Percentiles rank a stretch among this genome's conserved stretches.
Conservation (phyloP, 192 early-diverging fungal species). For the Paraglomus brasilianum region DNA sequence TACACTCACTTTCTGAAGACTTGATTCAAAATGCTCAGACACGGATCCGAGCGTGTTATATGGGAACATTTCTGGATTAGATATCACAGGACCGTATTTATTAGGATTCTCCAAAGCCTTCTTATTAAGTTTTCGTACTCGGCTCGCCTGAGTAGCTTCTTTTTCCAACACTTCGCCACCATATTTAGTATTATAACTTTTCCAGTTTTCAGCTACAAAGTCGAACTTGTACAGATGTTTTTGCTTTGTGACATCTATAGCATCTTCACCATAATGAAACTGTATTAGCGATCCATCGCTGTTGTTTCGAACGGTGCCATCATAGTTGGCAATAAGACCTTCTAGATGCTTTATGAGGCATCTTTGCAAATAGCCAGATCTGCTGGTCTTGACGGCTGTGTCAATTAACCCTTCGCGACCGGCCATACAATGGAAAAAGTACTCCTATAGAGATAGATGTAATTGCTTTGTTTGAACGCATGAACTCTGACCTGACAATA, state of each 20-base stretch:
- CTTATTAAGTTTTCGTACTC: no score
- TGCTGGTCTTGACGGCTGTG: constrained; percentile 99
- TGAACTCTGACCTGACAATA: background rate
- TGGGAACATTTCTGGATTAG: constrained; percentile 81
- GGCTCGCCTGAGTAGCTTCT: no score
- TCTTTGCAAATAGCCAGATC: constrained; percentile 98
- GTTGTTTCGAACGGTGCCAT: constrained; percentile 97
- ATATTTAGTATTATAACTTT: constrained; percentile 74
- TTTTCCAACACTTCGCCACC: no score
- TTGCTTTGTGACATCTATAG: constrained; percentile 92
- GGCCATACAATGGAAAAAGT: constrained; percentile 95
- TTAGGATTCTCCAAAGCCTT: constrained; percentile 70
- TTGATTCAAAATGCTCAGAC: constrained; percentile 79
- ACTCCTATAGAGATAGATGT: constrained; percentile 44
- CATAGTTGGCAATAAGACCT: constrained; percentile 92
- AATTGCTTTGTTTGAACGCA: no score
- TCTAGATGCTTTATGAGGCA: constrained; percentile 99
- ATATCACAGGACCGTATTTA: constrained; percentile 78
- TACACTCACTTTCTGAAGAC: constrained; percentile 64
- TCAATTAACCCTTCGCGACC: constrained; percentile 99
- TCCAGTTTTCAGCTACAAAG: constrained; percentile 91
- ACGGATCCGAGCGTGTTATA: constrained; percentile 83
- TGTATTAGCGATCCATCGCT: constrained; percentile 92
- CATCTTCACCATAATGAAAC: constrained; percentile 99
- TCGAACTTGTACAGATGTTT: constrained; percentile 88